Evolutionary conservation across 176 grass and related monocot genomes (phyloP), one percentile per base, ranked within the genome.

Genomic region (Leersia perrieri): DNA sequence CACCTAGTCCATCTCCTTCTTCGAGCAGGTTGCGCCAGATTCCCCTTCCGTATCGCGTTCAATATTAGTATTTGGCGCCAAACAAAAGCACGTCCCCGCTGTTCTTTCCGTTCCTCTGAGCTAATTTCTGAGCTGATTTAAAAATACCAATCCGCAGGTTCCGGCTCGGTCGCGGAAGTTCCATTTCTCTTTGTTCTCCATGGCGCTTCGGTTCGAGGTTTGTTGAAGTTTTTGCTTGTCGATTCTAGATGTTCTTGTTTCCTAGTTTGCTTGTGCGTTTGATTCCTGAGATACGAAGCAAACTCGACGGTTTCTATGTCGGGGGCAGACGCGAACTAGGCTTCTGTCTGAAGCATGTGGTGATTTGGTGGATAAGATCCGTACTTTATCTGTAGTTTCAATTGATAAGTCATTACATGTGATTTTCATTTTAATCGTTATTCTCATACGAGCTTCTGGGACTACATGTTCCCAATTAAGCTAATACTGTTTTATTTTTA

Each of bases 121-220:
- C 23, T 33, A 53, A 41, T 15, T 7, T 1, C 60, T 7, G 25
- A 7, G 25, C 66, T 81, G 39, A 81, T 70, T 70, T 31, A 66
- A 9, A 6, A 71, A 71, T 60, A 55, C 33, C 16, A 51, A 3
- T 10, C 1, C 26, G 25, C 53, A 63, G 57, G 76, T 76, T 80
- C 60, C 33, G 15, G 30, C 66, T 85, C 7, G 27, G 70, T 33
- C 71, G 27, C 13, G 18, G 33, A 26, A 38, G 36, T 65, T 47
- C 29, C 30, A 11, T 38, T 71, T 47, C 11, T 72, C 11, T 30
- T 47, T 85, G 33, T 29, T 67, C 34, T 60, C 75, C 73, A 94
- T 94, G 92, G 92, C 88, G 44, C 92, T 94, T 70, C 89, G 80
- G 58, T 94, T 94, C 65, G 88, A 94, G 88, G 88, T 94, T 51